Base-by-base conservation (phyloP, 805 yeast species). In the Nakazawaea wyomingensis region DNA sequence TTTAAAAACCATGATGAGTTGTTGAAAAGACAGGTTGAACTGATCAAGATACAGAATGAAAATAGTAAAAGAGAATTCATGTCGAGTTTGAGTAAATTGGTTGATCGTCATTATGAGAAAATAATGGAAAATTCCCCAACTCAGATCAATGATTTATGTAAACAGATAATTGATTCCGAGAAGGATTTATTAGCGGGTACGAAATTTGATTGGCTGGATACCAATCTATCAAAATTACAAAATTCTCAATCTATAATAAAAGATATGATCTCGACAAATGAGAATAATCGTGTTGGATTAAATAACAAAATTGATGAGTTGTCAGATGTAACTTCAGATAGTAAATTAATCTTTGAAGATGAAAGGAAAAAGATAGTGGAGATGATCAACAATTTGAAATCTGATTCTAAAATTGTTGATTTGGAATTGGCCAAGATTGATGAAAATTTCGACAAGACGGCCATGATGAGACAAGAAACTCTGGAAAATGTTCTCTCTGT, bases 281-380 rank as follows among this genome's bases (percentile, higher is more conserved):
- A 49, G 10, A 29, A 49, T 13, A 51, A 41, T 10, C 40, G 44
- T 5, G 36, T 48, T 3, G 7, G n/a, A 2, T 10, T 32, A 21
- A 28, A 21, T 10, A 26, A 33, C n/a, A 39, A 50, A 7, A n/a
- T 54, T 7, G 52, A 55, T 29, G 41, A 45, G 22, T 41, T 51
- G n/a, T 54, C 54, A 32, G 48, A 51, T 34, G 43, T 19, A 4
- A 34, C 43, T 10, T 21, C 36, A 3, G 34, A 38, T 18, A 34
- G 39, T 34, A 38, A 33, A 16, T 10, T 38, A 8, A 34, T 43
- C 5, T 20, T 43, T 6, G 37, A 37, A 21, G 39, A 38, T n/a
- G 46, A 43, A 35, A 33, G 39, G 18, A 11, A 14, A 8, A 34
- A 24, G 19, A 29, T 38, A 4, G 24, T 8, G 5, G 22, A 17